Percentiles rank a stretch among this genome's conserved stretches.
phyloP scores from a whole-genome alignment of 1,139 yeast species.

The Debaryomycetaceae sp. region DNA sequence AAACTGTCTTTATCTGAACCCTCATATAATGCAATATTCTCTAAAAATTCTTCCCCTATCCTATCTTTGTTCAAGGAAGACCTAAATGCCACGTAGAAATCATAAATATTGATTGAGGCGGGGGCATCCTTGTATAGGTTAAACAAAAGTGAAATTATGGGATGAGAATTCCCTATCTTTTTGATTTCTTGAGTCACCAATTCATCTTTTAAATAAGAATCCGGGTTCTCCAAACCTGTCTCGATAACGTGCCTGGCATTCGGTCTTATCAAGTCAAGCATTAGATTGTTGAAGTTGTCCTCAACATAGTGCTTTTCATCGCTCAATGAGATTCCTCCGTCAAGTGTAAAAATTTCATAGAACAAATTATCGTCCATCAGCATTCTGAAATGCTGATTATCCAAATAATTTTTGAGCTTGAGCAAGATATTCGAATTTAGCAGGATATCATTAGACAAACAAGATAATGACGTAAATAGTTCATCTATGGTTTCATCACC shows the following conservation, averaged over 20 bases:
- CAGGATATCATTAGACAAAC: not conserved
- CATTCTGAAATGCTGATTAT: constrained; percentile 16
- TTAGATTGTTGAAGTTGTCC: constrained; percentile 38
- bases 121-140: constrained; percentile 80
- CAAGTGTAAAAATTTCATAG: constrained; percentile 36
- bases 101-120: constrained; percentile 67
- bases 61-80: constrained; percentile 44
- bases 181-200: constrained; percentile 11
- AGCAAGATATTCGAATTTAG: not conserved
- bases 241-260: constrained; percentile 31
- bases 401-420: constrained; percentile 9
- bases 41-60: constrained; percentile 28
- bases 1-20: constrained; percentile 1
- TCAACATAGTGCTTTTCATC: constrained; percentile 20
- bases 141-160: constrained; percentile 56
- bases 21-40: not conserved
- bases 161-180: constrained; percentile 29
- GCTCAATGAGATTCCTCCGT: constrained; percentile 26
- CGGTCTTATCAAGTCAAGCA: constrained; percentile 40
- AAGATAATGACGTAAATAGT: not conserved
- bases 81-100: constrained; percentile 70
- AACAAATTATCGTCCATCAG: constrained; percentile 28
- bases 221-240: constrained; percentile 27
- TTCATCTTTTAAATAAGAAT: constrained; percentile 24
- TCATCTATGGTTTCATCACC: not conserved